Percentiles rank a stretch among this genome's conserved stretches.
phyloP scores from a whole-genome alignment of 352 stramenopile genomes.

The Globisporangium nodosum region DNA sequence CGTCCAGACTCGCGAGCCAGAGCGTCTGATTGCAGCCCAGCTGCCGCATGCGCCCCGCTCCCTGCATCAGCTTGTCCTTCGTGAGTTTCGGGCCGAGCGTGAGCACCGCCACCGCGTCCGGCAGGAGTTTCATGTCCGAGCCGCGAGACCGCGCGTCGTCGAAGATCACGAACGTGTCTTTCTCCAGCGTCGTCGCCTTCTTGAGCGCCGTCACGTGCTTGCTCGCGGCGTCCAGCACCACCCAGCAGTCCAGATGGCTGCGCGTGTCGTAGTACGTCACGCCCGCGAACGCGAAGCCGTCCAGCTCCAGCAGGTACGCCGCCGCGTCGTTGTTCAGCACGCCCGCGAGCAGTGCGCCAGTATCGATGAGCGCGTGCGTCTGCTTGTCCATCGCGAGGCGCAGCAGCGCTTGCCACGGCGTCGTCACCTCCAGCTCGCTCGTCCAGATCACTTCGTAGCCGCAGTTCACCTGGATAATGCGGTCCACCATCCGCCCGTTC shows the following conservation, averaged over 20 bases:
- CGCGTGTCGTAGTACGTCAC: slow-evolving; percentile 83
- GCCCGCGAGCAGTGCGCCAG: slow-evolving; percentile 73
- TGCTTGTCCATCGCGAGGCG: slow-evolving; percentile 26
- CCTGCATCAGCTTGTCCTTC: slow-evolving; percentile 93
- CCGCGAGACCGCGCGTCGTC: slow-evolving; percentile 86
- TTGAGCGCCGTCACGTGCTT: slow-evolving; percentile 37
- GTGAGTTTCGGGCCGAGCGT: slow-evolving; percentile 82
- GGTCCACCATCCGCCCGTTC: slow-evolving; percentile 86
- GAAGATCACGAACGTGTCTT: slow-evolving; percentile 88
- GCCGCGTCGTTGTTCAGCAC: slow-evolving; percentile 47
- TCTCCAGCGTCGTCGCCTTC: slow-evolving; percentile 61
- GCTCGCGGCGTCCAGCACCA: slow-evolving; percentile 50
- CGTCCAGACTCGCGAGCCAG: slow-evolving; percentile 51
- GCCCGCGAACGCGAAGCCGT: slow-evolving; percentile 30
- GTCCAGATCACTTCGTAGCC: slow-evolving; percentile 19
- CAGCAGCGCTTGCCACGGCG: slow-evolving; percentile 44
- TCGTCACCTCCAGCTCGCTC: slow-evolving; percentile 1
- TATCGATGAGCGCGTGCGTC: slow-evolving; percentile 78
- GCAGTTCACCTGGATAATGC: slow-evolving; percentile 32
- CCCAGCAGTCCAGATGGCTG: slow-evolving; percentile 55
- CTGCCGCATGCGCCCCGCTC: slow-evolving; percentile 78
- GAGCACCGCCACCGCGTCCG: slow-evolving; percentile 54
- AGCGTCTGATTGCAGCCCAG: slow-evolving; percentile 70
- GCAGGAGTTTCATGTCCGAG: slow-evolving; percentile 82
- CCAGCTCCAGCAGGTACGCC: slow-evolving; percentile 30